Evolutionary conservation across 495 filamentous ascomycete genomes (phyloP), one percentile per base, ranked within the genome.

Genomic region (Monascus purpureus): DNA sequence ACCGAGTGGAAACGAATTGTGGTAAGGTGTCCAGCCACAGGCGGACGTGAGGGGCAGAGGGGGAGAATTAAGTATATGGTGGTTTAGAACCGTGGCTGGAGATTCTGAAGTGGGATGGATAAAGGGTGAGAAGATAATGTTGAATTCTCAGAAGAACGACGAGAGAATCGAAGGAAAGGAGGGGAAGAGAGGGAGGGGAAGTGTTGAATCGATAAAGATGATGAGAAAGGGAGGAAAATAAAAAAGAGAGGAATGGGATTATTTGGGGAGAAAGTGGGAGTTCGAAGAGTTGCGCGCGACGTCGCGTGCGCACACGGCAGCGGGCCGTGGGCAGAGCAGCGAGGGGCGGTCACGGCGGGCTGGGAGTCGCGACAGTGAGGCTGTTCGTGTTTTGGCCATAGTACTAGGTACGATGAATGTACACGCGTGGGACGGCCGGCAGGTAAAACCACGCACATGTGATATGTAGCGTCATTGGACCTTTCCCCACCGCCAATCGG

Each of bases 1-100:
- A 50, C 38, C 43, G 31, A 46, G 53, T 43, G 40, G 43, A 50
- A 55, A 45, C 51, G 54, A 45, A 51, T 54, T 51, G 39, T 39
- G 35, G 49, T 53, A 43, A 52, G 48, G 50, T 55, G 62, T 65
- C 63, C 58, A 65, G 63, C 58, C 61, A 65, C 58, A 59, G 64
- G 57, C 55, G 57, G 57, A 61, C 43, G 29, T 40, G 47, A 33
- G 38, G 47, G 50, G 45, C n/a, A n/a, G n/a, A n/a, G n/a, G n/a
- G n/a, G n/a, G n/a, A n/a, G n/a, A n/a, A n/a, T n/a, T n/a, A n/a
- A n/a, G n/a, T n/a, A 53, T 55, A 51, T 42, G 20, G 20, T 22
- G 9, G n/a, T n/a, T n/a, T n/a, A n/a, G n/a, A n/a, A n/a, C n/a
- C n/a, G n/a, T n/a, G n/a, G n/a, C n/a, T n/a, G n/a, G n/a, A n/a